Evolutionary conservation across 768 basidiomycete species (phyloP), one percentile per base, ranked within the genome.

Genomic region (Pleurotus salmoneostramineus): DNA sequence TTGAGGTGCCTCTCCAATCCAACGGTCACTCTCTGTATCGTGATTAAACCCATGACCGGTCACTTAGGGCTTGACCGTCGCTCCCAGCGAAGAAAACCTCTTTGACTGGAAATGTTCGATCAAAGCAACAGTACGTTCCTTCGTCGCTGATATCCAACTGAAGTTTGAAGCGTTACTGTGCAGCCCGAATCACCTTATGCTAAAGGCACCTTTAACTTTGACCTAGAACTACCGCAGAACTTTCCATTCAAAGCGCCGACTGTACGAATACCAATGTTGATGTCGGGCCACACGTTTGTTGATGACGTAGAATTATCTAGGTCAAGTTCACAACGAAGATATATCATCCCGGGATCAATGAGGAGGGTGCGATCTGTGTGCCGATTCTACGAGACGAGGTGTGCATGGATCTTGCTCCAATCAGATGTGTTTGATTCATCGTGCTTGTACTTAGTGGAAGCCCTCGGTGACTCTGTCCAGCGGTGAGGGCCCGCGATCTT

Each of bases 331-430:
- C 77, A 42, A 94, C 92, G 56, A 93, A 86, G 79, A 88, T 94
- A 47, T 94, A 94, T 68, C 92, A 94, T 70, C 92, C 92, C 31
- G 92, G 93, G 37, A 89, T 94, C 69, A 92, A 94, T 61, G 92
- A 93, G 57, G 91, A 94, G 67, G 92, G 92, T 35, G 77, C 82
- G 21, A 93, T 94, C 58, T 94, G 92, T 67, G 84, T 94, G 34
- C 88, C 91, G 35, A 80, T 94, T 48, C 79, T 94, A 52, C 83
- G 89, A 64, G 92, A 94, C 69, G 89, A 93, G 75, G 91, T 89
- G 61, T 54, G 87, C 64, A 34, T 8, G 8, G 32, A 14, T 34
- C 4, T 36, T 15, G 27, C 21, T 17, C 45, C 17, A 17, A 33
- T n/a, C 6, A 17, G 49, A 11, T 3, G 12, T 14, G 14, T 4